A percentile compares a stretch with the other conserved stretches of the same genome.
Evolutionary conservation across 495 filamentous ascomycete species (phyloP).

Genomic region (Neurospora sp.): DNA sequence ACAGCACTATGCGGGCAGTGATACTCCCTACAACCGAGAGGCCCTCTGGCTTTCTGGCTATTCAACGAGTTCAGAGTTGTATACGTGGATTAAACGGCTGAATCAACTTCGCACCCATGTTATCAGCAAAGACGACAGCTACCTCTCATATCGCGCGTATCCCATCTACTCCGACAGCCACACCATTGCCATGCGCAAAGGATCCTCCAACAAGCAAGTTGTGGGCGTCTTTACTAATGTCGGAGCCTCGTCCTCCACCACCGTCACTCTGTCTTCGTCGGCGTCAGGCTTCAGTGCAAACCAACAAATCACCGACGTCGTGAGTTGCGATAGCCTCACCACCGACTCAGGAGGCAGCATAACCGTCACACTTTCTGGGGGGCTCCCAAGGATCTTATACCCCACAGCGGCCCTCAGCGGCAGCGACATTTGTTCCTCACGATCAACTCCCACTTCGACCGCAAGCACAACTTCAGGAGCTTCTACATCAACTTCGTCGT

Average conservation of each 20-base stretch:
- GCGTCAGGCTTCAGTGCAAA: conserved; percentile 29
- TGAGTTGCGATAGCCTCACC: conserved; percentile 36
- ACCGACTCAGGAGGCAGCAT: conserved; percentile 36
- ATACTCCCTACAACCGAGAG: conserved; percentile 58
- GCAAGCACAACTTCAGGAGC: background rate
- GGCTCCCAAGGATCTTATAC: conserved; percentile 43
- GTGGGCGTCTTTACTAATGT: conserved; percentile 52
- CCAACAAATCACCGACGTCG: conserved; percentile 37
- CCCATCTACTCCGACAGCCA: conserved; percentile 46
- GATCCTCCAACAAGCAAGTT: conserved; percentile 40
- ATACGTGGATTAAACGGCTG: conserved; percentile 42
- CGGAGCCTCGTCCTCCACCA: conserved; percentile 38
- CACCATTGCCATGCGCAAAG: conserved; percentile 58
- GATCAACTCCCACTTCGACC: background rate
- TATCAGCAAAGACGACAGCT: conserved; percentile 33
- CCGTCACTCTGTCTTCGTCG: conserved; percentile 33
- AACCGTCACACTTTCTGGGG: conserved; percentile 33
- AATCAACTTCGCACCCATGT: conserved; percentile 50
- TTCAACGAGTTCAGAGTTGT: conserved; percentile 46
- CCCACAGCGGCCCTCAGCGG: conserved; percentile 23
- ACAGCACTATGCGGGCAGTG: conserved; percentile 51
- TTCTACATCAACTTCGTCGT: background rate
- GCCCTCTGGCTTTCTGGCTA: conserved; percentile 64
- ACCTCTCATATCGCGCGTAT: conserved; percentile 43
- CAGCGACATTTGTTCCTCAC: conserved; percentile 29